Conservation (phyloP, 2,329 filamentous ascomycete species). For the Amauroascus verrucosus region DNA sequence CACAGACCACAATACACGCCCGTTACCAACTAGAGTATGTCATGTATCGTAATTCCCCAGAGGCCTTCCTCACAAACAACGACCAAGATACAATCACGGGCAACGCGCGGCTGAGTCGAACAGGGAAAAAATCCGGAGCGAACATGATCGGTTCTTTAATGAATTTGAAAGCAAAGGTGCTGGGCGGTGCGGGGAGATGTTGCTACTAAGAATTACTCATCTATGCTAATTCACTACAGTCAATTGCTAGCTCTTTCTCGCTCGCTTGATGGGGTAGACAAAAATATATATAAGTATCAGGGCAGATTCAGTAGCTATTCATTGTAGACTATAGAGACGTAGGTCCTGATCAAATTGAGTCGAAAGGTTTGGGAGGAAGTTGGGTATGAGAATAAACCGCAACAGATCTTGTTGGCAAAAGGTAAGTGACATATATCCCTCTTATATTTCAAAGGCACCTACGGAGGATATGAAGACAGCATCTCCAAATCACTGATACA, state of each 20-base stretch:
- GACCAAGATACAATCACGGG: too few species aligned
- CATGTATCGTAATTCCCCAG: conserved; percentile 1
- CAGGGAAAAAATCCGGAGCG: too few species aligned
- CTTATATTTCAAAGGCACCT: background rate
- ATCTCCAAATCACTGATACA: conserved; percentile 2
- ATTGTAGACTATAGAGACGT: background rate
- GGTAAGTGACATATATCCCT: background rate
- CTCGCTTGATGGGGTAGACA: background rate
- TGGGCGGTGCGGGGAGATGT: too few species aligned
- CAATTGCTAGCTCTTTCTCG: conserved; percentile 1
- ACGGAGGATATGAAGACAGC: conserved; percentile 1
- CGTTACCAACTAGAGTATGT: background rate
- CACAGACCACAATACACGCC: background rate
- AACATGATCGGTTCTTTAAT: too few species aligned
- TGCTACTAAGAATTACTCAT: background rate
- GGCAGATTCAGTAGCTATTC: background rate
- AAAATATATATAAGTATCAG: background rate
- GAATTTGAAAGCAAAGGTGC: too few species aligned
- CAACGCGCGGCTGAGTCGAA: too few species aligned
- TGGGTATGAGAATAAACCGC: too few species aligned
- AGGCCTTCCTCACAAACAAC: too few species aligned
- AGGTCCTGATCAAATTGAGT: background rate
- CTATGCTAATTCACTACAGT: background rate
- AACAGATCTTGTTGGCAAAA: too few species aligned
- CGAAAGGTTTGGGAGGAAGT: too few species aligned